phyloP scores from a whole-genome alignment of 257 asterid species.

The Solanum sitiens region DNA sequence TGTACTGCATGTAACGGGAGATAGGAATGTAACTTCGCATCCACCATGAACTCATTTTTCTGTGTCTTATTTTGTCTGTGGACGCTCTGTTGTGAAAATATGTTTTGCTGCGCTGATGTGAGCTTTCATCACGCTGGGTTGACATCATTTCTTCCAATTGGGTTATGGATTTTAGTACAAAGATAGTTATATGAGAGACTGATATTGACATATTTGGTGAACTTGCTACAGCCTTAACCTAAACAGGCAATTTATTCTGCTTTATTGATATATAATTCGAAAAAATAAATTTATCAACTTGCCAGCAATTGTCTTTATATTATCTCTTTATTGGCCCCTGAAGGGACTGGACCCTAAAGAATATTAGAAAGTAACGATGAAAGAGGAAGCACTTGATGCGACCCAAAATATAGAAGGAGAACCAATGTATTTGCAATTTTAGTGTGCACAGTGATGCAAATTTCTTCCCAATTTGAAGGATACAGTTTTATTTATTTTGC shows the following conservation, averaged over 20 bases:
- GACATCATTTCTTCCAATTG: neutral
- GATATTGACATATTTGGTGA: neutral
- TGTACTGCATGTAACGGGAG: neutral
- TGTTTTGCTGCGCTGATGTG: neutral
- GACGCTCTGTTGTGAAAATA: neutral
- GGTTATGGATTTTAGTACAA: neutral
- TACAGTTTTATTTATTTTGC: neutral
- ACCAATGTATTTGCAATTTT: neutral
- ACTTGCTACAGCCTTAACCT: neutral
- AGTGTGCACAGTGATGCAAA: neutral
- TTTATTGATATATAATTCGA: neutral
- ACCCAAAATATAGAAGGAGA: neutral
- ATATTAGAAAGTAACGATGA: neutral
- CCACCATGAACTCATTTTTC: neutral
- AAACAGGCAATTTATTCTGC: neutral
- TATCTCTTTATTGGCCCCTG: neutral
- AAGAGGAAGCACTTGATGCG: neutral
- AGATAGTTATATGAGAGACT: neutral
- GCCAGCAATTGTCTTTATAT: neutral
- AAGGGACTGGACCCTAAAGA: neutral
- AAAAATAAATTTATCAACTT: neutral
- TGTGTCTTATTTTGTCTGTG: neutral
- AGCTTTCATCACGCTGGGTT: neutral
- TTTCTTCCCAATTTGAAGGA: neutral
- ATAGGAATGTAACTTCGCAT: neutral